Evolutionary conservation across 108 stramenopile species (phyloP).

Genomic region (Craspedostauros australis): DNA sequence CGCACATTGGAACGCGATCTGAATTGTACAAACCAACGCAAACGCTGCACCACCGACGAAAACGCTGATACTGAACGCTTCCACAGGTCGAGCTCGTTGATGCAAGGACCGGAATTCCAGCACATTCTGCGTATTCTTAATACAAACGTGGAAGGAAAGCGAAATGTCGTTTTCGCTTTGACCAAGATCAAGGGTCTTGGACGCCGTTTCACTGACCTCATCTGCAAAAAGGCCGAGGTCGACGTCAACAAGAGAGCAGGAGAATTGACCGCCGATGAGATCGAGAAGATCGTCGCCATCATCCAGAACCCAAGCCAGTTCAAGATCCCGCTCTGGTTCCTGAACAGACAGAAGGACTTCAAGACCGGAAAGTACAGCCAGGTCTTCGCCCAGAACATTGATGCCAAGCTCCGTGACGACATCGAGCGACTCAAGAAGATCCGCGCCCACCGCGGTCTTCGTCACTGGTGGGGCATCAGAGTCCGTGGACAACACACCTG

Average conservation of each 20-base stretch:
- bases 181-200: slow-evolving; percentile 99
- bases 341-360: slow-evolving; percentile 99
- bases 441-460: slow-evolving; percentile 97
- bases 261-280: slow-evolving; percentile 97
- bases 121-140: slow-evolving; percentile 99
- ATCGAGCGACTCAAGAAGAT: slow-evolving; percentile 98
- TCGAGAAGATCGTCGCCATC: slow-evolving; percentile 98
- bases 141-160: slow-evolving; percentile 99
- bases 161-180: slow-evolving; percentile 97
- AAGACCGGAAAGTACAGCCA: slow-evolving; percentile 98
- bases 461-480: slow-evolving; percentile 99
- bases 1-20: no score
- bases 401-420: slow-evolving; percentile 98
- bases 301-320: slow-evolving; percentile 98
- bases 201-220: slow-evolving; percentile 96
- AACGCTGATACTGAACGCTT: no score
- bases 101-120: slow-evolving; percentile 98
- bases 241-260: slow-evolving; percentile 99
- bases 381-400: slow-evolving; percentile 95
- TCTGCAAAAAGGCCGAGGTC: slow-evolving; percentile 99
- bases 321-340: slow-evolving; percentile 99
- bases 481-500: slow-evolving; percentile 99
- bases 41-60: no score
- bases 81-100: slow-evolving; percentile 69
- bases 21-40: no score